Evolutionary conservation across 495 filamentous ascomycete genomes (phyloP).

Genomic region (Penicillium daleae): DNA sequence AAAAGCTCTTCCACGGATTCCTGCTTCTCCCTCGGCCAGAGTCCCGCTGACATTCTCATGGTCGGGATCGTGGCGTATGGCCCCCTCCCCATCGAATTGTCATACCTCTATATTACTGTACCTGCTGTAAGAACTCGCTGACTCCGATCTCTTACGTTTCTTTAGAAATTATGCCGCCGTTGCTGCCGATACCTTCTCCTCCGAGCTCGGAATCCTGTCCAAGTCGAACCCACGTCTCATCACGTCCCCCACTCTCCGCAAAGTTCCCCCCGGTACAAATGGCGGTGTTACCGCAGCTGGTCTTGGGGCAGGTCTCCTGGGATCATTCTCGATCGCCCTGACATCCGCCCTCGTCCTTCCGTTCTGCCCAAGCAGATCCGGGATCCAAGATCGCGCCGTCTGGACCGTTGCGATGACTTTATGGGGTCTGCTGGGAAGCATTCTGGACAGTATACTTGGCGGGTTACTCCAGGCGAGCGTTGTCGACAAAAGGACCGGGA

Average conservation of each 20-base stretch:
- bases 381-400: constrained; percentile 49
- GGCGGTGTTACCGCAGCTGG: constrained; percentile 82
- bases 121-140: neutral
- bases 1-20: constrained; percentile 20
- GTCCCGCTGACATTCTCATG: constrained; percentile 52
- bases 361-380: constrained; percentile 60
- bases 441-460: constrained; percentile 86
- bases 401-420: constrained; percentile 64
- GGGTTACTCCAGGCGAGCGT: constrained; percentile 87
- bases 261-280: constrained; percentile 89
- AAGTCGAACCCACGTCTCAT: constrained; percentile 79
- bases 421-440: constrained; percentile 76
- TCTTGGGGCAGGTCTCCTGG: constrained; percentile 71
- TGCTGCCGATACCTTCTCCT: constrained; percentile 91
- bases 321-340: constrained; percentile 71
- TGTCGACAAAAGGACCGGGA: constrained; percentile 77
- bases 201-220: constrained; percentile 91
- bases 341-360: constrained; percentile 69
- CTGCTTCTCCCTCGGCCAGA: constrained; percentile 43
- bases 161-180: constrained; percentile 82
- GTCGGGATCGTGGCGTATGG: constrained; percentile 61
- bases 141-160: neutral
- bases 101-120: neutral
- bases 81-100: constrained; percentile 7
- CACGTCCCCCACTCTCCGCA: constrained; percentile 71